phyloP scores from a whole-genome alignment of 1,284 basidiomycete species.

The Heterobasidion parviporum region DNA sequence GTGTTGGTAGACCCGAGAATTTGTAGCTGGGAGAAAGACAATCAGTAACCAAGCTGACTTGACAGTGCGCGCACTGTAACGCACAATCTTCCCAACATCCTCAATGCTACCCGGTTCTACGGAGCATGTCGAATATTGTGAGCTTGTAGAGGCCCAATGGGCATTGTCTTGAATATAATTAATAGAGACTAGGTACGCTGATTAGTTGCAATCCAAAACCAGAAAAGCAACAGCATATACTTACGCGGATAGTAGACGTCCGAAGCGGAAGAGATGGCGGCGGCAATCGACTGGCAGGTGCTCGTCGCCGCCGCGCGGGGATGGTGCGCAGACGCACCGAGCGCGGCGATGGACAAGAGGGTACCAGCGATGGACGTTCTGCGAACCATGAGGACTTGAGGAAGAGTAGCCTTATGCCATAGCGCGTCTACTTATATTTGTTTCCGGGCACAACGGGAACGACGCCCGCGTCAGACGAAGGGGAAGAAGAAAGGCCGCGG shows the following conservation, averaged over 20 bases:
- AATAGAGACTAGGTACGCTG: constrained; percentile 7
- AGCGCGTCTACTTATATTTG: no score
- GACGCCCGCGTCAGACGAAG: no score
- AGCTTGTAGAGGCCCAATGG: constrained; percentile 40
- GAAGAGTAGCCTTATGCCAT: no score
- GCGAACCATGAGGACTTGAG: no score
- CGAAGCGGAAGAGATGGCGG: constrained; percentile 19
- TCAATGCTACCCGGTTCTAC: constrained; percentile 42
- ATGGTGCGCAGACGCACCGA: background rate
- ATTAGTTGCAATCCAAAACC: background rate
- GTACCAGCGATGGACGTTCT: background rate
- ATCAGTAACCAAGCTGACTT: background rate
- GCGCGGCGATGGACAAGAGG: background rate
- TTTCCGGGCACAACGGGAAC: no score
- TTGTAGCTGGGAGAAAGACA: constrained; percentile 1
- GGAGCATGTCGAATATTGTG: constrained; percentile 33
- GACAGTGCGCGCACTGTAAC: background rate
- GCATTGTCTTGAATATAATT: constrained; percentile 29
- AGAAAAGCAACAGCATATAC: background rate
- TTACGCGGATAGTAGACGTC: constrained; percentile 25
- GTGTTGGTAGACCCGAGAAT: constrained; percentile 6
- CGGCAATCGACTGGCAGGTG: constrained; percentile 10
- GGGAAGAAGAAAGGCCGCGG: no score
- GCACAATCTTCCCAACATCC: constrained; percentile 37
- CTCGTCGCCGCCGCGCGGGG: background rate